Evolutionary conservation across 106 monocot species (phyloP).

Genomic region (Dendrobium nobile): DNA sequence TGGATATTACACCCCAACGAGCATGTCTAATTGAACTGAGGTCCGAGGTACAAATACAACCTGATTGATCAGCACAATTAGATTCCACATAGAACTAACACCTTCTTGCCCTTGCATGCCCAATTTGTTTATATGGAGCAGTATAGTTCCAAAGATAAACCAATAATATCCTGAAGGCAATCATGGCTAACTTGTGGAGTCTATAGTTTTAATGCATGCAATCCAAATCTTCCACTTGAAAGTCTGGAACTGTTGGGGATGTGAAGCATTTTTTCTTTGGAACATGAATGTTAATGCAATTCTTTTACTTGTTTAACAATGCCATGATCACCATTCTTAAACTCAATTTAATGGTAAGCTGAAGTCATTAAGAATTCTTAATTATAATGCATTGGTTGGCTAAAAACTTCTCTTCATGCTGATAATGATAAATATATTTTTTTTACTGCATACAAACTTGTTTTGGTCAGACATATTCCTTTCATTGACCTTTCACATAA

Average conservation of each 20-base stretch:
- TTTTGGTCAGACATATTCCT: neutral
- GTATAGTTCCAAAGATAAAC: neutral
- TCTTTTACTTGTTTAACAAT: neutral
- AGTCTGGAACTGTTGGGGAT: neutral
- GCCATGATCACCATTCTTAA: neutral
- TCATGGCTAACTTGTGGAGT: neutral
- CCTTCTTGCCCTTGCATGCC: neutral
- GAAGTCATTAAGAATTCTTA: neutral
- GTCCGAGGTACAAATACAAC: too few relatives aligned
- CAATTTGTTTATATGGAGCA: neutral
- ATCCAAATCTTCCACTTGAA: neutral
- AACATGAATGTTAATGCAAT: neutral
- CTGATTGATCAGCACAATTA: too few relatives aligned
- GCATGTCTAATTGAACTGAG: too few relatives aligned
- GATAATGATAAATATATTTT: neutral
- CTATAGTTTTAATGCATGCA: neutral
- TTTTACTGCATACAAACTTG: neutral
- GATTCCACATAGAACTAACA: too few relatives aligned
- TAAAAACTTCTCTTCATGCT: neutral
- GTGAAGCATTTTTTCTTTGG: neutral
- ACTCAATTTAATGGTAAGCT: neutral
- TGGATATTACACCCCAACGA: too few relatives aligned
- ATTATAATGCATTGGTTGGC: neutral
- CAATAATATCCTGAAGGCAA: neutral
- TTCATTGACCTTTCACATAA: neutral